A percentile compares a stretch with the other conserved stretches of the same genome.
Evolutionary conservation across 495 filamentous ascomycete genomes (phyloP).

Genomic region (Neurospora sp.): DNA sequence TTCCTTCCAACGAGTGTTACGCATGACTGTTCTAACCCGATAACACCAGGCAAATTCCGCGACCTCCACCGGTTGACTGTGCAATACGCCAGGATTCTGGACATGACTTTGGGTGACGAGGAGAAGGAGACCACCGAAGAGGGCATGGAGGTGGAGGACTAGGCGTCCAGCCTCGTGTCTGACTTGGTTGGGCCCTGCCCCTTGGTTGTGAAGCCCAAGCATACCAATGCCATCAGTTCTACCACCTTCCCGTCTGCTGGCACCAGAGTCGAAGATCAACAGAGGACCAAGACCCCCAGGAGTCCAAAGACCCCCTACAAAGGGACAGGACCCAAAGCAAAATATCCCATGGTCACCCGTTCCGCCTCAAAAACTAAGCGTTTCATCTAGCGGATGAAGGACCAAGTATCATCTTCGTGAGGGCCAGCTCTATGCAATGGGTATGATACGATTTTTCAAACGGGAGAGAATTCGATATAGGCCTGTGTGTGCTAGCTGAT

Average conservation of each 20-base stretch:
- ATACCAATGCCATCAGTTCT: not conserved
- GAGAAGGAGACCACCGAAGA: constrained; percentile 10
- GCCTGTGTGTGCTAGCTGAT: not conserved
- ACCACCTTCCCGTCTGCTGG: not conserved
- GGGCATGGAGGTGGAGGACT: constrained; percentile 18
- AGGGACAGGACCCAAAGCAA: not conserved
- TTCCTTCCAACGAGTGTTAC: not conserved
- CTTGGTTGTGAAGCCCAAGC: not conserved
- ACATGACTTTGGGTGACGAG: constrained; percentile 48
- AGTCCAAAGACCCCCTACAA: not conserved
- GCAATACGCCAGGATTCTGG: constrained; percentile 74
- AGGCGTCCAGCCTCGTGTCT: not conserved
- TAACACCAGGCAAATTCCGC: constrained; percentile 71
- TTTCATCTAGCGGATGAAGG: not conserved
- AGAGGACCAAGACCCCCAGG: not conserved
- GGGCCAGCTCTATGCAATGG: not conserved
- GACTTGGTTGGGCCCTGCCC: not conserved
- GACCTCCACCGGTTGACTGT: constrained; percentile 85
- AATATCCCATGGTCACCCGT: not conserved
- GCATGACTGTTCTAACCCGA: constrained; percentile 19
- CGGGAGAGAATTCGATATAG: not conserved
- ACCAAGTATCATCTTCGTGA: not conserved
- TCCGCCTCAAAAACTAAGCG: not conserved
- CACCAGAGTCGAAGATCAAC: not conserved
- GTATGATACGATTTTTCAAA: not conserved